Percentiles rank a stretch among this genome's conserved stretches.
Conservation (phyloP, 441 rosid genomes). For the Pelargonium cotyledonis region DNA sequence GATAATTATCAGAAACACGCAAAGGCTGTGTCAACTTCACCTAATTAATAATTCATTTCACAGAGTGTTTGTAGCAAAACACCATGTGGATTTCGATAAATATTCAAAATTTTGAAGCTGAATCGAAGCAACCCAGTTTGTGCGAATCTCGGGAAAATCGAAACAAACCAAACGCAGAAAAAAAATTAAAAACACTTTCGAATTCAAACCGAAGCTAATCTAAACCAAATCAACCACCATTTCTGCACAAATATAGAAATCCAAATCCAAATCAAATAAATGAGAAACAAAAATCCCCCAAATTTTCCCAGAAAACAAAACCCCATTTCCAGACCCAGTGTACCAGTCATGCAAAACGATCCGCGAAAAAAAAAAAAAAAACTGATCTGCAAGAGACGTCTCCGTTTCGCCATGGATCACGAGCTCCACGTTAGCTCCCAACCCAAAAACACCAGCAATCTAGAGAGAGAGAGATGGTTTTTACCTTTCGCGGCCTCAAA, state of each 20-base stretch:
- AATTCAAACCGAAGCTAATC: no score
- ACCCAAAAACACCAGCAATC: no score
- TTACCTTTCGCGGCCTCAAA: neutral
- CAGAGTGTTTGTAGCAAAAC: conserved; percentile 20
- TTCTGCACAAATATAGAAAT: conserved; percentile 15
- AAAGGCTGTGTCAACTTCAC: conserved; percentile 13
- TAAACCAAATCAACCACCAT: neutral
- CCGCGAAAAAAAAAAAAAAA: neutral
- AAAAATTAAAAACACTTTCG: neutral
- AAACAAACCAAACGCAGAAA: neutral
- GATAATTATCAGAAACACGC: neutral
- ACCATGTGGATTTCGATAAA: conserved; percentile 30
- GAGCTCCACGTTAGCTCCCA: neutral
- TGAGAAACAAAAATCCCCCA: no score
- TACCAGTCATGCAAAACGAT: neutral
- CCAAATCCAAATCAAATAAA: neutral
- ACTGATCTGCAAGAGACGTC: neutral
- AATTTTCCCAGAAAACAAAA: no score
- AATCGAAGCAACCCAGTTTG: conserved; percentile 3
- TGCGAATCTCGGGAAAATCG: conserved; percentile 10
- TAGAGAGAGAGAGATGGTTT: conserved; percentile 9
- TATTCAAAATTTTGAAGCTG: neutral
- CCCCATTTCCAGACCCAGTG: neutral
- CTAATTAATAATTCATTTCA: no score
- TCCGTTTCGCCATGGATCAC: neutral